Conservation (phyloP, 1,139 yeast genomes). For the Candida glucosophila region DNA sequence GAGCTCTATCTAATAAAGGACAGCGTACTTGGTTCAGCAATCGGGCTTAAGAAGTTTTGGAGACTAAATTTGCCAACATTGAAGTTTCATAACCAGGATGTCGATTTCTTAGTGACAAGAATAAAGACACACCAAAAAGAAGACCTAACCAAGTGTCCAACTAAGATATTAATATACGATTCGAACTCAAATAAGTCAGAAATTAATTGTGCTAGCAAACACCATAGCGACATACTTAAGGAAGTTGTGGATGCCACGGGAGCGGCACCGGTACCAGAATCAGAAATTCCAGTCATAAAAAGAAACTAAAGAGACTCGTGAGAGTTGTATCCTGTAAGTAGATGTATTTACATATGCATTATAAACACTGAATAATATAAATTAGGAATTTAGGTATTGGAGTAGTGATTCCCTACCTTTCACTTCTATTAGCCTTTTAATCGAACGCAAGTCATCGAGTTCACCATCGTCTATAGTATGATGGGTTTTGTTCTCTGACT, state of each 20-base stretch:
- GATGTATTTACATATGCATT: too few species aligned
- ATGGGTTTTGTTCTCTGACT: slow-evolving; percentile 19
- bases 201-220: slow-evolving; percentile 25
- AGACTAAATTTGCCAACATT: slow-evolving; percentile 63
- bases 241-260: slow-evolving; percentile 23
- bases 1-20: slow-evolving; percentile 23
- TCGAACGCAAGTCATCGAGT: slow-evolving; percentile 41
- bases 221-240: slow-evolving; percentile 17
- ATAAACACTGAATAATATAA: not conserved
- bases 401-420: slow-evolving; percentile 67
- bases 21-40: slow-evolving; percentile 21
- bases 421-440: slow-evolving; percentile 52
- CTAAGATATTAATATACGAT: slow-evolving; percentile 26
- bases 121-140: slow-evolving; percentile 34
- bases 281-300: slow-evolving; percentile 15
- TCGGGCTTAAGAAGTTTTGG: slow-evolving; percentile 54
- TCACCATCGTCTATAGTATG: slow-evolving; percentile 33
- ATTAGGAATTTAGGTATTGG: slow-evolving; percentile 37
- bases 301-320: too few species aligned
- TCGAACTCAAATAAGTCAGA: slow-evolving; percentile 12
- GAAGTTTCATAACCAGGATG: slow-evolving; percentile 70
- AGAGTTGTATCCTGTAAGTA: too few species aligned
- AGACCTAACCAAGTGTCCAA: slow-evolving; percentile 41
- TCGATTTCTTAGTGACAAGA: slow-evolving; percentile 55
- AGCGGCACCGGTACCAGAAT: slow-evolving; percentile 20